Base-by-base conservation (phyloP, 148 eudicot species). In the Persicaria maculosa region DNA sequence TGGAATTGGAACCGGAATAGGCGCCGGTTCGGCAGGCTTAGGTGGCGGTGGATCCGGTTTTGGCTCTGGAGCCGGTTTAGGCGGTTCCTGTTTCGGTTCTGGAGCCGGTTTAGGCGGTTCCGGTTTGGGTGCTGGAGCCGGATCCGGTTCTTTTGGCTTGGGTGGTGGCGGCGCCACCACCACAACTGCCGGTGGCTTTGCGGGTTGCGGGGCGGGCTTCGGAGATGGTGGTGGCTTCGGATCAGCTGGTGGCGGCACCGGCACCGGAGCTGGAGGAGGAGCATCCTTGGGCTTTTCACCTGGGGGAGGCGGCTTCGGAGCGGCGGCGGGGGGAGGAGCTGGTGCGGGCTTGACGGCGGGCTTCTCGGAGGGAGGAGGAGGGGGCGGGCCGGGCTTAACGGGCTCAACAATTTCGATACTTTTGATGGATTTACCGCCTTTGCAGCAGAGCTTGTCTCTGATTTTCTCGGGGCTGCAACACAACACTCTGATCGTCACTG, bases 391-490 rank as follows among this genome's bases (percentile, higher is more conserved):
- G 11, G 76, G 78, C 54, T 59, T 58, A 6, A 67, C 74, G 55
- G 84, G 83, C 25, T 83, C 77, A 20, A 59, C 58, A 77, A 91
- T 91, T 72, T 87, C 86, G 68, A 91, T 94, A 75, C 82, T 65
- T 69, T 91, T 84, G 75, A 94, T 94, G 25, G 80, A 72, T 43
- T 83, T 85, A 1, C 90, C 85, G 40, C 91, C 97, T 64, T 86
- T 94, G 72, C 75, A 74, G 62, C 88, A 85, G 44, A 94, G 84
- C 84, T 90, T 88, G 84, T 91, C 93, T 40, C 87, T 84, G 74
- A 94, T 81, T 79, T 78, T 87, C 76, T 94, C 98, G 0, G 98
- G 98, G 77, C 83, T 87, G 84, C 96, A 91, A 83, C 96, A 88
- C 5, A 87, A 76, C 5, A 94, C 97, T 0, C 80, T 88, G 84